These are phyloP conservation scores for Melastoma malabathricum DNA, from an alignment of 345 rosid species.

Conservation along the genomic window DNA sequence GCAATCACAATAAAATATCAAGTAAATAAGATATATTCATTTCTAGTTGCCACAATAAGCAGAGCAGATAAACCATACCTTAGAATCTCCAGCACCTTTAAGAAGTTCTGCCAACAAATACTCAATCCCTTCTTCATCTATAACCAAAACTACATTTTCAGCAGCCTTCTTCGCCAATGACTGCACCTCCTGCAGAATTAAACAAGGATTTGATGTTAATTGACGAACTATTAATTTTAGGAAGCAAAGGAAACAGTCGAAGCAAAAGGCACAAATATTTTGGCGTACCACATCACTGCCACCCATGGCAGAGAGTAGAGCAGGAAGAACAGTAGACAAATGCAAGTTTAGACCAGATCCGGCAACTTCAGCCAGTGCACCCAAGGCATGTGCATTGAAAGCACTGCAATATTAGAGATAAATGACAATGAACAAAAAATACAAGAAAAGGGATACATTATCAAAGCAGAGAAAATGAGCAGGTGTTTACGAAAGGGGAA, in stretches of 20 bases:
- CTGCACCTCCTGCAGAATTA: slow-evolving; percentile 59
- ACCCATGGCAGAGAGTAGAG: slow-evolving; percentile 81
- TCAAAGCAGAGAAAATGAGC: slow-evolving; percentile 4
- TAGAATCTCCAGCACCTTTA: slow-evolving; percentile 65
- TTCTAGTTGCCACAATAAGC: not conserved
- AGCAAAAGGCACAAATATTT: not conserved
- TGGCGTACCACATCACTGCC: slow-evolving; percentile 48
- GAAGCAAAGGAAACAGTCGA: not conserved
- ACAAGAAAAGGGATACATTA: slow-evolving; percentile 2
- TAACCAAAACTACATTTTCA: slow-evolving; percentile 69
- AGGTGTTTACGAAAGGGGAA: slow-evolving; percentile 79
- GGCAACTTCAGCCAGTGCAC: slow-evolving; percentile 97
- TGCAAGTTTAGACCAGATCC: slow-evolving; percentile 83
- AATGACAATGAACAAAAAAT: slow-evolving; percentile 1
- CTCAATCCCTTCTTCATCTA: slow-evolving; percentile 91
- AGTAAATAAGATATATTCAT: not conserved
- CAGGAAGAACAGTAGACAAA: slow-evolving; percentile 85
- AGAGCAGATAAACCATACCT: slow-evolving; percentile 22
- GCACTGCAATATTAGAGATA: slow-evolving; percentile 36
- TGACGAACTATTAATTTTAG: not conserved
- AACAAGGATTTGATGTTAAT: not conserved
- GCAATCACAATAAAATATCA: slow-evolving; percentile 14
- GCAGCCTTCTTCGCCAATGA: slow-evolving; percentile 79
- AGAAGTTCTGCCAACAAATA: slow-evolving; percentile 71
- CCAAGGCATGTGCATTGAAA: slow-evolving; percentile 94